Base-by-base conservation (phyloP, 805 yeast species). In the Cyberlindnera lachancei region DNA sequence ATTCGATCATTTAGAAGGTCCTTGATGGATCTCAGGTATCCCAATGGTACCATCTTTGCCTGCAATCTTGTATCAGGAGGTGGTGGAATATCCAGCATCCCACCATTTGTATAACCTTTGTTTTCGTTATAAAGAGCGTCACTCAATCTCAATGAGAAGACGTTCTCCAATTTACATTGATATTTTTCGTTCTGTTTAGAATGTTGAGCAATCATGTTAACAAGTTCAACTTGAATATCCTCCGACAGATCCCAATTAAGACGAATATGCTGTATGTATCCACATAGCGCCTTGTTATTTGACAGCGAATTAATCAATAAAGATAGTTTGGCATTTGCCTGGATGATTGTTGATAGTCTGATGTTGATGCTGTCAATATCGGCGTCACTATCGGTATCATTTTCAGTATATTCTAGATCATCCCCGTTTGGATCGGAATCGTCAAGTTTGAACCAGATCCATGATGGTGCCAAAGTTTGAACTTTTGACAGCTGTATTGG, bases 191-290 rank as follows among this genome's bases (percentile, higher is more conserved):
- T n/a, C n/a, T n/a, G n/a, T n/a, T n/a, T n/a, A n/a, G n/a, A n/a
- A 17, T 48, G 33, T 5, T 43, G 35, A 16, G 61, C 48, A 9
- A 63, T 30, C 4, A 54, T 21, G 4, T 35, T 33, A 4, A 63
- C 33, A n/a, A 64, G 48, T 13, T 35, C 31, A 27, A 35, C 48
- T 38, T 63, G 68, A 11, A 52, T 33, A 1, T 25, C 26, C 2
- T 57, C 34, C 31, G 58, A 57, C 18, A 63, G 41, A 45, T 64
- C 69, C 69, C 69, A 64, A 38, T 63, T 64, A 24, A 64, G 50
- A 33, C 69, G 42, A 4, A 64, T 53, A 55, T 66, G 63, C 19
- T 50, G 51, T 4, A 64, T 53, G 16, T 53, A 40, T 13, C 51
- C 44, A 10, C 52, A 48, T 2, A 40, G 36, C 7, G 18, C 8